Conservation (phyloP, 768 basidiomycete species). For the Leccinum disarticulatum region DNA sequence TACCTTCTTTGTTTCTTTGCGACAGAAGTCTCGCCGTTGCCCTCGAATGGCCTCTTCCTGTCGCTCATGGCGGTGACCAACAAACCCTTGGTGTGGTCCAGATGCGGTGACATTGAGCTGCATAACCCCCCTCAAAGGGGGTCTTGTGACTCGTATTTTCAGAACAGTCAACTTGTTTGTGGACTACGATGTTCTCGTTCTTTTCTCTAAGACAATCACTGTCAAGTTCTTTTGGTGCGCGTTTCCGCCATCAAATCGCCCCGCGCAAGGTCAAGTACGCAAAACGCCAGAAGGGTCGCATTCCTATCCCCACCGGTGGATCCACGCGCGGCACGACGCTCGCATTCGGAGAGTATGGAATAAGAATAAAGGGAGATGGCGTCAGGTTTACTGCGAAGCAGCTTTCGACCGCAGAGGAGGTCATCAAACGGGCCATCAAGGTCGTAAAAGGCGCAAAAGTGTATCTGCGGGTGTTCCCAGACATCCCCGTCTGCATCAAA, state of each 20-base stretch:
- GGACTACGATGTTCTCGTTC: slow-evolving; percentile 23
- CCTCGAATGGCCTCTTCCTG: slow-evolving; percentile 62
- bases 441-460: slow-evolving; percentile 85
- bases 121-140: slow-evolving; percentile 20
- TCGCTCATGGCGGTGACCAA: slow-evolving; percentile 53
- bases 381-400: slow-evolving; percentile 86
- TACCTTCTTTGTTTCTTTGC: slow-evolving; percentile 72
- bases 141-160: slow-evolving; percentile 11
- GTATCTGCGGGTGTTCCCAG: slow-evolving; percentile 89
- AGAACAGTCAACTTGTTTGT: neutral
- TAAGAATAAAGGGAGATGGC: slow-evolving; percentile 83
- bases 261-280: slow-evolving; percentile 81
- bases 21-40: slow-evolving; percentile 45
- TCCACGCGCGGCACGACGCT: slow-evolving; percentile 92
- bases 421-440: slow-evolving; percentile 88
- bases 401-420: slow-evolving; percentile 81
- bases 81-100: slow-evolving; percentile 2
- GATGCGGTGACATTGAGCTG: neutral
- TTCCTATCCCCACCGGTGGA: slow-evolving; percentile 85
- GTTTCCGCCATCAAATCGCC: slow-evolving; percentile 63
- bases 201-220: slow-evolving; percentile 17
- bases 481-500: slow-evolving; percentile 97
- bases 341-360: slow-evolving; percentile 89
- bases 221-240: slow-evolving; percentile 20
- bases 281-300: slow-evolving; percentile 87